Conservation (phyloP, 2,329 filamentous ascomycete species). For the Ophiocordyceps camponoti-leonardi region DNA sequence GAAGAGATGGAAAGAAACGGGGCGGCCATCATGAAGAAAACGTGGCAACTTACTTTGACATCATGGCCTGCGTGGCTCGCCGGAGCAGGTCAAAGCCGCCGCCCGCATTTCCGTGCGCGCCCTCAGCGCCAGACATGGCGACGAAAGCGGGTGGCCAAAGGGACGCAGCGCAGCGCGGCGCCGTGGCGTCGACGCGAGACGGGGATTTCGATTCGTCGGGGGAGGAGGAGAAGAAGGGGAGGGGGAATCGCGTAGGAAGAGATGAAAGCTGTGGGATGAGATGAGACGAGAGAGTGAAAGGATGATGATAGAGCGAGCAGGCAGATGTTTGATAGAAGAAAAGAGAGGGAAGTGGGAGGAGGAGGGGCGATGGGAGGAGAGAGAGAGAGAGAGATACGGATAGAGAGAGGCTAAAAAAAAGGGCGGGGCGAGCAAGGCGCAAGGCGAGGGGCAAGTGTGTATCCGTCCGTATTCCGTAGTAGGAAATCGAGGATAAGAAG, state of each 20-base stretch:
- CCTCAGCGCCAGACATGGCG: slow-evolving; percentile 32
- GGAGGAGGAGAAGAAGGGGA: not conserved
- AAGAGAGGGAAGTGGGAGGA: too few relatives aligned
- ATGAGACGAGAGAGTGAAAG: too few relatives aligned
- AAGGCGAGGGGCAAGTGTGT: too few relatives aligned
- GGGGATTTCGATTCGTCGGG: not conserved
- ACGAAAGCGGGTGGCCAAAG: slow-evolving; percentile 2
- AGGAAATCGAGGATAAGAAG: not conserved
- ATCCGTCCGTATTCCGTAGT: too few relatives aligned
- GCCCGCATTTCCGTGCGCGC: slow-evolving; percentile 12
- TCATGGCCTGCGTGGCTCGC: slow-evolving; percentile 44
- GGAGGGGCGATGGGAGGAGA: not conserved
- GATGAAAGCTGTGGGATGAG: too few relatives aligned
- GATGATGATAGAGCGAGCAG: too few relatives aligned
- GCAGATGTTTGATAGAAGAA: too few relatives aligned
- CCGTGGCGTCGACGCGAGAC: not conserved
- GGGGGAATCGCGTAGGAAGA: too few relatives aligned
- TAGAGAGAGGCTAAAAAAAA: not conserved
- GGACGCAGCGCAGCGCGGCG: not conserved
- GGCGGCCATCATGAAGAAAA: not conserved
- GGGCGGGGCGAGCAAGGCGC: too few relatives aligned
- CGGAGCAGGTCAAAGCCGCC: slow-evolving; percentile 39
- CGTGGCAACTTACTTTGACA: slow-evolving; percentile 36
- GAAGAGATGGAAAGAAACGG: slow-evolving; percentile 8
- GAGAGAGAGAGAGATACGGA: not conserved